These are phyloP conservation scores for Beauveria pseudobassiana DNA, from an alignment of 2,329 filamentous ascomycete species.

Conservation along the genomic window DNA sequence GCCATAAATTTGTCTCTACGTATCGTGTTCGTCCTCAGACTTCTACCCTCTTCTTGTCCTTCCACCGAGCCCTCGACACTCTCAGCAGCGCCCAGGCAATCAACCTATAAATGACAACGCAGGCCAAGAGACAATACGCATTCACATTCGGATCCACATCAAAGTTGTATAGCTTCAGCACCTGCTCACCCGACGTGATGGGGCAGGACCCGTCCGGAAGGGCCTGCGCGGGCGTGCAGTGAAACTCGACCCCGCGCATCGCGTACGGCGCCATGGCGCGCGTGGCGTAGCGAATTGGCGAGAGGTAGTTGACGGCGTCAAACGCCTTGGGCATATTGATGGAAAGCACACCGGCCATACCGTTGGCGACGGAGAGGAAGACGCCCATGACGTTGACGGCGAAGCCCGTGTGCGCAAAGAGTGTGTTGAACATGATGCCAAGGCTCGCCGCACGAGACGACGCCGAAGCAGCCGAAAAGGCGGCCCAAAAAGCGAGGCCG, in stretches of 20 bases:
- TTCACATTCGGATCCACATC: constrained; percentile 54
- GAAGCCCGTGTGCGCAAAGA: constrained; percentile 68
- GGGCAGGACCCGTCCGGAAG: constrained; percentile 55
- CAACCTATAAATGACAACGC: constrained; percentile 57
- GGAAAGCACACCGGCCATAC: constrained; percentile 64
- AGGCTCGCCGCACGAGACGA: constrained; percentile 68
- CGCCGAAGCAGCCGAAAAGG: constrained; percentile 64
- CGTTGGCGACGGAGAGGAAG: constrained; percentile 61
- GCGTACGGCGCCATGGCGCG: constrained; percentile 61
- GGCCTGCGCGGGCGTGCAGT: constrained; percentile 53
- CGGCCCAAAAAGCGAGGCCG: constrained; percentile 59
- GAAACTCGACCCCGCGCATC: constrained; percentile 52
- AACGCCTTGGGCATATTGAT: constrained; percentile 62
- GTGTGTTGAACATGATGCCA: constrained; percentile 73
- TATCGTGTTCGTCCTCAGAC: background rate
- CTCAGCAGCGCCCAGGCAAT: constrained; percentile 54
- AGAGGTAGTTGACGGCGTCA: constrained; percentile 62
- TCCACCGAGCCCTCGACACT: constrained; percentile 46
- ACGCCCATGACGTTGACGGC: constrained; percentile 66
- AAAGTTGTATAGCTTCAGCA: constrained; percentile 59
- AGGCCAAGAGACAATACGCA: constrained; percentile 54
- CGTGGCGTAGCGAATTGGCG: constrained; percentile 62
- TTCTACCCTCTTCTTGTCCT: constrained; percentile 18
- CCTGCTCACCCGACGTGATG: constrained; percentile 58
- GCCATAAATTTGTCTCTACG: too few relatives aligned